These are phyloP conservation scores for Podila epicladia DNA, from an alignment of 192 early-diverging fungal species.

Conservation along the genomic window DNA sequence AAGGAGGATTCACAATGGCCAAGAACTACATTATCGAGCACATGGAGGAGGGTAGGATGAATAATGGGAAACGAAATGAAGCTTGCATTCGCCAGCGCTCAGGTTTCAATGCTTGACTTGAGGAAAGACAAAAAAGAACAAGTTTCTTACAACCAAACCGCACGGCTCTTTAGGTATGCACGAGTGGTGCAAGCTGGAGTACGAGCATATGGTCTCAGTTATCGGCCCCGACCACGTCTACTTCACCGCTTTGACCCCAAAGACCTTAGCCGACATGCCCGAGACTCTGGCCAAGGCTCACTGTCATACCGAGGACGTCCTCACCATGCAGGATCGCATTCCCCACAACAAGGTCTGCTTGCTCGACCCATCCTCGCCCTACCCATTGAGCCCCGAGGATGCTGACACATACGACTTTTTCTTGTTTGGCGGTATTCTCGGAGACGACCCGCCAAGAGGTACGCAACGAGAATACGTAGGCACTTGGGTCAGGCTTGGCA, in stretches of 20 bases:
- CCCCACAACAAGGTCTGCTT: constrained; percentile 70
- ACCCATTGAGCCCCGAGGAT: constrained; percentile 70
- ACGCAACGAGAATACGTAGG: constrained; percentile 5
- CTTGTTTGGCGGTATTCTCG: constrained; percentile 85
- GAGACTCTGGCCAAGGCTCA: constrained; percentile 56
- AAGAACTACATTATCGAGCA: constrained; percentile 80
- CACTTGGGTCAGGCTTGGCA: neutral
- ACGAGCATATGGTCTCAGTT: constrained; percentile 73
- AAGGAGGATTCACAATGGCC: constrained; percentile 15
- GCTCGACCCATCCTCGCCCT: constrained; percentile 71
- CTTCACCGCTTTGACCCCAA: constrained; percentile 65
- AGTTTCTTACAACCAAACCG: constrained; percentile 7
- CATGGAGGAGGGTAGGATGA: constrained; percentile 67
- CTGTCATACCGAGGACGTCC: constrained; percentile 61
- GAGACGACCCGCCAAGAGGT: constrained; percentile 75
- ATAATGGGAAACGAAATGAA: neutral
- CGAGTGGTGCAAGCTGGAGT: constrained; percentile 80
- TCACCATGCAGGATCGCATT: constrained; percentile 55
- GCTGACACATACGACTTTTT: constrained; percentile 75
- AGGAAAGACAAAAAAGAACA: neutral
- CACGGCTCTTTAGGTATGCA: constrained; percentile 56
- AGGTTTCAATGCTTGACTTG: neutral
- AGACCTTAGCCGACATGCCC: constrained; percentile 54
- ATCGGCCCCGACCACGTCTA: constrained; percentile 70
- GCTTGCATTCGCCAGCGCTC: neutral